Evolutionary conservation across 148 eudicot genomes (phyloP).

Genomic region (Silene uniflora): DNA sequence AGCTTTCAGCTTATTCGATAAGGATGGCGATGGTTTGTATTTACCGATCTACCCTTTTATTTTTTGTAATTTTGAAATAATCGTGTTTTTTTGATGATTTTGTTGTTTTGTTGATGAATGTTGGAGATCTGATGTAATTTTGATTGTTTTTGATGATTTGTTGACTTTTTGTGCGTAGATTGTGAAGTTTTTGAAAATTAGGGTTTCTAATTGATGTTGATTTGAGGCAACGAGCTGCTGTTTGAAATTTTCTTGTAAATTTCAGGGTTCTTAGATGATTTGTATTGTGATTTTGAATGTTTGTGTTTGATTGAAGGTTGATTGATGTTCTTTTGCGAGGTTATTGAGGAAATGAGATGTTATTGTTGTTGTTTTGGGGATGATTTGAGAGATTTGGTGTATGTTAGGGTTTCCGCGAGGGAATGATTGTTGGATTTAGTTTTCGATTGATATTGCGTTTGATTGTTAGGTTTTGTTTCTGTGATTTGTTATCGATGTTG

Average conservation of each 20-base stretch:
- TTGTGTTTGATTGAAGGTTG: neutral
- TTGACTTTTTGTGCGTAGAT: neutral
- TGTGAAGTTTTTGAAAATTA: neutral
- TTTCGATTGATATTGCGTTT: neutral
- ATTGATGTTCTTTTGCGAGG: neutral
- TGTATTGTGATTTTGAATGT: neutral
- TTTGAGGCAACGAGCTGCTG: neutral
- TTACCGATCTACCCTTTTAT: neutral
- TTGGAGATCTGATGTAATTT: constrained; percentile 11
- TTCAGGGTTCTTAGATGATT: neutral
- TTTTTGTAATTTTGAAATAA: neutral
- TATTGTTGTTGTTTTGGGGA: neutral
- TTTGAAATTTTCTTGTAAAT: neutral
- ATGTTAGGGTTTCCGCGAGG: neutral
- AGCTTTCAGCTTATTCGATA: constrained; percentile 62
- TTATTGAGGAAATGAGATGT: constrained; percentile 1
- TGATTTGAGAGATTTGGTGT: neutral
- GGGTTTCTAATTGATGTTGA: neutral
- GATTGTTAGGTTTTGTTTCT: neutral
- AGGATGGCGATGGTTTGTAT: constrained; percentile 63
- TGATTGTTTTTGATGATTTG: neutral
- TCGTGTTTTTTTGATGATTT: neutral
- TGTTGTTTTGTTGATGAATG: neutral
- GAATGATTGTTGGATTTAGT: neutral
- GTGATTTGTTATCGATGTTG: no score